Percentiles rank a stretch among this genome's conserved stretches.
Conservation (phyloP, 495 filamentous ascomycete species). For the Daldinia grandis region DNA sequence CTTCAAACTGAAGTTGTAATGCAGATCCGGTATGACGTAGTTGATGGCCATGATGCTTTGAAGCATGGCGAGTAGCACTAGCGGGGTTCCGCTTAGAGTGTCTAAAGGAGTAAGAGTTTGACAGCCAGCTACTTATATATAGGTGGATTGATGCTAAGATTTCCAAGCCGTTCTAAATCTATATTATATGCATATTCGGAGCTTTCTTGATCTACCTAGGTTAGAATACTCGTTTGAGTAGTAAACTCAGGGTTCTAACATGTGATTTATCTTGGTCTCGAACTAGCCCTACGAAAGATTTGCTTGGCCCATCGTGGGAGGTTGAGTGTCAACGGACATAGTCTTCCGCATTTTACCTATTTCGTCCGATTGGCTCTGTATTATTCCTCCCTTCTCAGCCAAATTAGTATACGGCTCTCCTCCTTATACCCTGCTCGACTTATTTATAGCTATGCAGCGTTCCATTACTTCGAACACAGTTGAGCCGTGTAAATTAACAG, state of each 20-base stretch:
- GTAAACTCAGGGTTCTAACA: constrained; percentile 1
- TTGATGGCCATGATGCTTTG: constrained; percentile 14
- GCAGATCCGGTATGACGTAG: constrained; percentile 26
- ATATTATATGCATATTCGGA: constrained; percentile 1
- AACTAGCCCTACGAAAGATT: background rate
- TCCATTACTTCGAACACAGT: constrained; percentile 7
- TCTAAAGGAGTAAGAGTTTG: constrained; percentile 21
- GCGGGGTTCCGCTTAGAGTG: constrained; percentile 27
- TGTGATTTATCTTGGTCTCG: constrained; percentile 1
- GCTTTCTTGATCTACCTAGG: background rate
- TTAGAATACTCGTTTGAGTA: constrained; percentile 1
- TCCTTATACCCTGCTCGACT: background rate
- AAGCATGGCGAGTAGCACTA: constrained; percentile 18
- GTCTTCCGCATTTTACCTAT: constrained; percentile 40
- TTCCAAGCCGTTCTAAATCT: constrained; percentile 1
- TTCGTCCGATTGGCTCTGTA: constrained; percentile 18
- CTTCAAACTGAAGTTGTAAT: constrained; percentile 36
- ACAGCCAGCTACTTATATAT: constrained; percentile 36
- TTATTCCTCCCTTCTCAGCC: constrained; percentile 23
- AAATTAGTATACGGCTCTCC: constrained; percentile 4
- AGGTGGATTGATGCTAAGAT: constrained; percentile 31
- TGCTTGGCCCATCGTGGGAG: constrained; percentile 1
- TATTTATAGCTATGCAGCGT: constrained; percentile 19
- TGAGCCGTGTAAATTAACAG: constrained; percentile 27
- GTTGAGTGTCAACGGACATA: constrained; percentile 21